phyloP scores from a whole-genome alignment of 768 basidiomycete species.

The Tulasnella sp. region DNA sequence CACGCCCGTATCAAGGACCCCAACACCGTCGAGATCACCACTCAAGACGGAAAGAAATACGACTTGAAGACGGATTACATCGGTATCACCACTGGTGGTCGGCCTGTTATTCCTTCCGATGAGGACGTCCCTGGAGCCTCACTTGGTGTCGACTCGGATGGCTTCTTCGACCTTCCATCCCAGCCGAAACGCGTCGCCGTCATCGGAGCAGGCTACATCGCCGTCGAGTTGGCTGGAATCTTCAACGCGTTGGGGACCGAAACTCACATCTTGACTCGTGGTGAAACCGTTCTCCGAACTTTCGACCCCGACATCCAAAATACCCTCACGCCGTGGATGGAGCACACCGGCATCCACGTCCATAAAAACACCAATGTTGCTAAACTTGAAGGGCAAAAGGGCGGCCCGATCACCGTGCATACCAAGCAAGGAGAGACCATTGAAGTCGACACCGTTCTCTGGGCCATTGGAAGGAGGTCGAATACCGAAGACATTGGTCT shows the following conservation, averaged over 20 bases:
- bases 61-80: slow-evolving; percentile 68
- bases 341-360: slow-evolving; percentile 83
- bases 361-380: slow-evolving; percentile 70
- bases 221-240: slow-evolving; percentile 92
- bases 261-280: slow-evolving; percentile 85
- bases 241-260: slow-evolving; percentile 86
- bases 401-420: slow-evolving; percentile 64
- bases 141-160: slow-evolving; percentile 87
- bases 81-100: slow-evolving; percentile 78
- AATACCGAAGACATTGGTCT: slow-evolving; percentile 72
- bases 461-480: slow-evolving; percentile 89
- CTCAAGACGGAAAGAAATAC: slow-evolving; percentile 58
- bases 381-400: slow-evolving; percentile 67
- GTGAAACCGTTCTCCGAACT: slow-evolving; percentile 81
- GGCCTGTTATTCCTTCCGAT: slow-evolving; percentile 71
- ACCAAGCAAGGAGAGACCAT: slow-evolving; percentile 66
- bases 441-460: slow-evolving; percentile 80
- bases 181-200: slow-evolving; percentile 92
- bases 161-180: slow-evolving; percentile 85
- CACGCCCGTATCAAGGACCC: slow-evolving; percentile 62
- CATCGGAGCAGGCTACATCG: slow-evolving; percentile 96
- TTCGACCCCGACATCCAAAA: slow-evolving; percentile 87
- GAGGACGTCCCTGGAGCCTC: slow-evolving; percentile 80
- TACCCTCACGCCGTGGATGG: slow-evolving; percentile 82
- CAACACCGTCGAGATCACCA: slow-evolving; percentile 64